These are phyloP conservation scores for Cryomyces minteri DNA, from an alignment of 495 filamentous ascomycete species.

Conservation along the genomic window DNA sequence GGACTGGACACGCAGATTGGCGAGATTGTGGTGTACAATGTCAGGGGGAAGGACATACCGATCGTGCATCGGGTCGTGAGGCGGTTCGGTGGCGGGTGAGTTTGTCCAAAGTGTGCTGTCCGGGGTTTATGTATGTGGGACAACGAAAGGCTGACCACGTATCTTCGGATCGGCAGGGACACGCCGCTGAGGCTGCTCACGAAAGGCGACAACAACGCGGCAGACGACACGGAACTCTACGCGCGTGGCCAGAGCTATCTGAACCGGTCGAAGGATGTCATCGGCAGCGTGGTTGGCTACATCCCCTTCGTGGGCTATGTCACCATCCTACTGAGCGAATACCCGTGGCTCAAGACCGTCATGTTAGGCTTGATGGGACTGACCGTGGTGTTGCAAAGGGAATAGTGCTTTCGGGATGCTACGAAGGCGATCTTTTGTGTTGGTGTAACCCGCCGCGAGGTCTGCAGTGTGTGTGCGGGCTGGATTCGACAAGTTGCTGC, in stretches of 20 bases:
- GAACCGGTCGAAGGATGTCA: conserved; percentile 67
- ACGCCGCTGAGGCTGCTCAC: conserved; percentile 52
- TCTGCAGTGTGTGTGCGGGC: no score
- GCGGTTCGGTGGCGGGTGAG: conserved; percentile 28
- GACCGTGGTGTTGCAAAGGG: conserved; percentile 82
- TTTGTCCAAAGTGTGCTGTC: not conserved
- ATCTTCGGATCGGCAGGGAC: conserved; percentile 4
- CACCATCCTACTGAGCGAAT: conserved; percentile 88
- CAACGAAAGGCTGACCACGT: not conserved
- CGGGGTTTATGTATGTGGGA: not conserved
- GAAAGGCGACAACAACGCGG: conserved; percentile 95
- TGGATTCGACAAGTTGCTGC: no score
- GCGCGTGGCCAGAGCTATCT: conserved; percentile 72
- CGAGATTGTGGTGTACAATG: conserved; percentile 91
- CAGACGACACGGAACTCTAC: conserved; percentile 89
- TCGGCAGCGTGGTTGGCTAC: conserved; percentile 87
- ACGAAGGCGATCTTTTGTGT: no score
- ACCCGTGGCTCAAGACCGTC: conserved; percentile 92
- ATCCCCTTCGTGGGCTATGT: conserved; percentile 94
- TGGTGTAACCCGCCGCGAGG: no score
- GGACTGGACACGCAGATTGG: conserved; percentile 61
- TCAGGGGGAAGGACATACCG: conserved; percentile 76
- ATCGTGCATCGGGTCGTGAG: conserved; percentile 77
- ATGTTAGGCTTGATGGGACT: conserved; percentile 90
- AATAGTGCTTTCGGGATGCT: conserved; percentile 38